Evolutionary conservation across 2,329 filamentous ascomycete species (phyloP).

Genomic region (Colletotrichum sublineola): DNA sequence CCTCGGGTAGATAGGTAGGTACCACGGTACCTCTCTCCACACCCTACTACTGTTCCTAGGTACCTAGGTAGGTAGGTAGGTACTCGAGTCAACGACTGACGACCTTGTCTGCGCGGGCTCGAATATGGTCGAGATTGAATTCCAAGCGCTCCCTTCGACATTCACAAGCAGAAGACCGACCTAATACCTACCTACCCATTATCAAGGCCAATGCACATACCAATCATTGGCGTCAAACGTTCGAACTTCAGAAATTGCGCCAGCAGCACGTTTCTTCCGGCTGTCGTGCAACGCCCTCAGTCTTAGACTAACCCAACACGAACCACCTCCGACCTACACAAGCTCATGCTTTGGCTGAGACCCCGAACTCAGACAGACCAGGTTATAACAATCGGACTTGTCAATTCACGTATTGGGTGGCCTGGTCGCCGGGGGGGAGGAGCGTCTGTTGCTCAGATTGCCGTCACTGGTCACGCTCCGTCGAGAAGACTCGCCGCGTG

Average conservation of each 20-base stretch:
- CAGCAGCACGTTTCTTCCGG: slow-evolving; percentile 35
- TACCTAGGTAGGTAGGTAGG: no score
- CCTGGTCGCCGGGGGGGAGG: neutral
- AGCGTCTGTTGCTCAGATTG: neutral
- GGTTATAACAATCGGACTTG: slow-evolving; percentile 16
- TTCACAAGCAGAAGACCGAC: neutral
- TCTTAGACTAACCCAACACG: slow-evolving; percentile 14
- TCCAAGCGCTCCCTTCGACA: slow-evolving; percentile 34
- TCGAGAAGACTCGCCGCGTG: neutral
- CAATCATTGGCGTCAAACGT: slow-evolving; percentile 24
- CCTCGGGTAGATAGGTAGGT: neutral
- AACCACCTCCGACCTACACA: slow-evolving; percentile 24
- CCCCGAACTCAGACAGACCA: slow-evolving; percentile 17
- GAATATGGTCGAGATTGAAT: slow-evolving; percentile 16
- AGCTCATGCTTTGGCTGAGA: slow-evolving; percentile 30
- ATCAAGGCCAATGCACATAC: slow-evolving; percentile 8
- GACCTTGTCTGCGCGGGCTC: neutral
- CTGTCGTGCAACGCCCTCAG: slow-evolving; percentile 24
- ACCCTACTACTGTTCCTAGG: neutral
- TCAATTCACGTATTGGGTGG: slow-evolving; percentile 9
- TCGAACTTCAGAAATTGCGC: slow-evolving; percentile 29
- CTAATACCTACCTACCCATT: neutral
- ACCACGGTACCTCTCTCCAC: neutral
- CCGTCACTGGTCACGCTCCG: neutral
- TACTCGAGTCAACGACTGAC: neutral